Conservation (phyloP, 1,284 basidiomycete genomes). For the Dichomitus squalens region DNA sequence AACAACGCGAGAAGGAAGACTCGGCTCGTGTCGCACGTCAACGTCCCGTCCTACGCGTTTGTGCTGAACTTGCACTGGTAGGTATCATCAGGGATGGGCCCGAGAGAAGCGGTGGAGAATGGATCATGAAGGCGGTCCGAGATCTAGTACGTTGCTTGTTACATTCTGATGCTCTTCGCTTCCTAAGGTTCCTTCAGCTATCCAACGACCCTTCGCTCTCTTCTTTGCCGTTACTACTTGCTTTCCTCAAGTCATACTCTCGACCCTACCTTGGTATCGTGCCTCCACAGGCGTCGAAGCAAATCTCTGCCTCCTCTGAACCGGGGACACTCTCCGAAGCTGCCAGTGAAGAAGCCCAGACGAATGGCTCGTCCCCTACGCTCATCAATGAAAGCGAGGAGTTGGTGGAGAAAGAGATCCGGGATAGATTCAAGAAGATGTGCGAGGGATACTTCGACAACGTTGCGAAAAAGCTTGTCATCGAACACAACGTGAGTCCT, state of each 20-base stretch:
- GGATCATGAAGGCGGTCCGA: constrained; percentile 82
- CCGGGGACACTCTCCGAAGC: constrained; percentile 53
- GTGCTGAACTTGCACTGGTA: constrained; percentile 88
- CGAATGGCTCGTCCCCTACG: constrained; percentile 43
- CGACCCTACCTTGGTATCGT: constrained; percentile 79
- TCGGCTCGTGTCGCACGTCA: constrained; percentile 78
- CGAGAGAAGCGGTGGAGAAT: constrained; percentile 76
- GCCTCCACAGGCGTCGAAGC: constrained; percentile 55
- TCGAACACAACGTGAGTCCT: constrained; percentile 83
- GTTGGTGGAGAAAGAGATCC: constrained; percentile 80
- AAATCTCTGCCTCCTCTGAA: constrained; percentile 54
- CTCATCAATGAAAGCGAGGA: constrained; percentile 62
- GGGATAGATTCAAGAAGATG: constrained; percentile 90
- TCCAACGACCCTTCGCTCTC: constrained; percentile 86
- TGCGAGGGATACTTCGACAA: constrained; percentile 93
- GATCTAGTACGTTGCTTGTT: constrained; percentile 65
- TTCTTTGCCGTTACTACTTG: constrained; percentile 82
- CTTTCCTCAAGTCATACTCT: constrained; percentile 84
- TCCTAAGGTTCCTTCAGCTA: constrained; percentile 50
- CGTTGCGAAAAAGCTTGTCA: constrained; percentile 88
- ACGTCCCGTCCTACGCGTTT: constrained; percentile 83
- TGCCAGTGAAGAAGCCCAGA: constrained; percentile 38
- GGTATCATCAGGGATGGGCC: constrained; percentile 75
- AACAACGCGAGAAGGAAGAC: constrained; percentile 96
- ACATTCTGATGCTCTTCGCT: not conserved